Base-by-base conservation (phyloP, 805 yeast species). In the Zygosaccharomyces bailii region DNA sequence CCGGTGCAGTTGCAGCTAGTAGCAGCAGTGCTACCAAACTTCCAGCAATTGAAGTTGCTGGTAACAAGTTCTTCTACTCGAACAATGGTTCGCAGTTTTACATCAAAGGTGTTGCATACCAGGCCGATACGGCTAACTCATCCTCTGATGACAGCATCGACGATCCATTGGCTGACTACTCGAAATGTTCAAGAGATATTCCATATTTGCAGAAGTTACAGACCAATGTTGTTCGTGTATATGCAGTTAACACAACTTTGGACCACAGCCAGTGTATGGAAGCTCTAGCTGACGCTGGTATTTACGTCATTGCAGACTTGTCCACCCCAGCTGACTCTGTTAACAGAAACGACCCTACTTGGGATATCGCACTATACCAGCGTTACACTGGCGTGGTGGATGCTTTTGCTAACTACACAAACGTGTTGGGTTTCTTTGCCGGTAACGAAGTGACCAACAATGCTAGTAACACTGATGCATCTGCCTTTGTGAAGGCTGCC, bases 361-460 rank as follows among this genome's bases (percentile, higher is more conserved):
- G 91, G 91, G 70, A 70, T 57, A 59, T 79, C 34, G 82, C 74
- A 3, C 69, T 84, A 53, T 82, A 71, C 64, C 68, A 78, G 42
- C 78, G 90, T 71, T 85, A 85, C 71, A 79, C 82, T 43, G 57
- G 72, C 4, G 86, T 84, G 42, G 79, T 85, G 55, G 91, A 85
- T 62, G 64, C 67, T 57, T 79, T 85, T 74, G 77, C 77, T 47
- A 72, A 76, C 61, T 84, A 84, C 67, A 75, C 86, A 58, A 85
- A 84, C 65, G 74, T 83, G 41, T 71, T 85, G 54, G 93, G 93
- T 57, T 85, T 84, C 75, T 84, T 84, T 65, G 91, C 91, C 38
- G 91, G 91, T 74, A 85, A 85, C 62, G 91, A 85, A 74, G 91
- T 85, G 51, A 76, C 88, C 59, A 84, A 84, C 68, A 74, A 78